Conservation (phyloP, 345 rosid species). For the Dimocarpus longan region DNA sequence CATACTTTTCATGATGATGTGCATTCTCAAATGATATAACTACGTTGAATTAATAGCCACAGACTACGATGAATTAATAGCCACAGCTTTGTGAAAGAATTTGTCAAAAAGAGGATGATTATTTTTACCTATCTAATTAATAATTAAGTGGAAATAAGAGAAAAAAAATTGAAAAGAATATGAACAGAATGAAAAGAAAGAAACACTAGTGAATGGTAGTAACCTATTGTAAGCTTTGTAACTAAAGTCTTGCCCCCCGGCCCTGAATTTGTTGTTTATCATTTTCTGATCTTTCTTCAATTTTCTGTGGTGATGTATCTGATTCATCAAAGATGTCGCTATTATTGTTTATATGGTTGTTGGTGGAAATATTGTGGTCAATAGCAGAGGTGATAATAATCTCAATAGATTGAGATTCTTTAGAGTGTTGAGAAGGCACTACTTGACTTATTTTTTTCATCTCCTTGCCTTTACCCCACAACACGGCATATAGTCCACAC, state of each 20-base stretch:
- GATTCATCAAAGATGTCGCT: neutral
- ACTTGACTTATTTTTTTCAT: conserved; percentile 20
- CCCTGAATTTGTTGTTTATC: neutral
- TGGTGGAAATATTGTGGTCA: neutral
- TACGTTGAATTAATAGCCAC: no score
- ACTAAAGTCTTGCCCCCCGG: neutral
- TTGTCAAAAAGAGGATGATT: no score
- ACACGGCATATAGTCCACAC: conserved; percentile 46
- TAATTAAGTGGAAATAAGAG: no score
- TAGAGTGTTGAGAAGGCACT: neutral
- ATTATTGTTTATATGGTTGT: neutral
- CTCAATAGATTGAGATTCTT: neutral
- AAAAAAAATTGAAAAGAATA: no score
- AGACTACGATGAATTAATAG: no score
- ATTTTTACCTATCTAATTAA: neutral
- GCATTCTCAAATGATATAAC: no score
- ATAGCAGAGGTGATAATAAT: neutral
- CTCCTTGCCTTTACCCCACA: conserved; percentile 57
- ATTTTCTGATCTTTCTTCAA: neutral
- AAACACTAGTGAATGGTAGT: no score
- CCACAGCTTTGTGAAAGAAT: neutral
- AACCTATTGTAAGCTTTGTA: no score
- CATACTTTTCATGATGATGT: no score
- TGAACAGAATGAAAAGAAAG: no score
- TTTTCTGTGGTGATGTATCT: neutral